Conservation (phyloP, 129 eudicot species). For the Scalesia atractyloides region DNA sequence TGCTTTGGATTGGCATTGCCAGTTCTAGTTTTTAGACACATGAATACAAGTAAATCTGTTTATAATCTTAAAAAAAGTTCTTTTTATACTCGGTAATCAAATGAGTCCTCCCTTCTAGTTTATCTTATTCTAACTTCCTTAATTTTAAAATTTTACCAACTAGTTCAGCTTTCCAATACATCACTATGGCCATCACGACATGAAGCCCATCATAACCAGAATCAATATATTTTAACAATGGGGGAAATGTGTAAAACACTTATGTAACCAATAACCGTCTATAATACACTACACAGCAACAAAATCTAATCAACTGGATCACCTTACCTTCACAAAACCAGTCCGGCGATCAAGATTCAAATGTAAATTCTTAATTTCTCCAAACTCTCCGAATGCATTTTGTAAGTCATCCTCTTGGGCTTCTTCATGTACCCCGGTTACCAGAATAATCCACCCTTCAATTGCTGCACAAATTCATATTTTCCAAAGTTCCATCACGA, state of each 20-base stretch:
- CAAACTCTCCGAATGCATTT: slow-evolving; percentile 87
- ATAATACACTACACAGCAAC: background rate
- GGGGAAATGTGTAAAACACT: background rate
- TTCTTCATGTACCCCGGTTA: slow-evolving; percentile 98
- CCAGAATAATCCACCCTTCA: slow-evolving; percentile 97
- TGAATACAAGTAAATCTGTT: background rate
- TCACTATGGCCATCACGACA: no score
- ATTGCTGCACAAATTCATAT: slow-evolving; percentile 58
- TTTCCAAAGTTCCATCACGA: slow-evolving; percentile 20
- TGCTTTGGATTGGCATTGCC: background rate
- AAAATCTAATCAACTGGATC: background rate
- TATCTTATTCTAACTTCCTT: no score
- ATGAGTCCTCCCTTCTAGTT: background rate
- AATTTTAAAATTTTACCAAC: no score
- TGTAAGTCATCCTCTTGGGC: slow-evolving; percentile 97
- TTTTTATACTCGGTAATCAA: no score
- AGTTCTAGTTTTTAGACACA: background rate
- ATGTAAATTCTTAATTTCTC: slow-evolving; percentile 89
- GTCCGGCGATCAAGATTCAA: slow-evolving; percentile 96
- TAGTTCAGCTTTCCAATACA: no score
- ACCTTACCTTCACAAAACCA: slow-evolving; percentile 83
- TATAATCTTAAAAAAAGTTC: background rate
- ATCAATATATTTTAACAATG: no score
- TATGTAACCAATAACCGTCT: background rate
- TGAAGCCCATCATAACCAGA: no score